phyloP scores from a whole-genome alignment of 495 filamentous ascomycete genomes.

The Cetradonia linearis region DNA sequence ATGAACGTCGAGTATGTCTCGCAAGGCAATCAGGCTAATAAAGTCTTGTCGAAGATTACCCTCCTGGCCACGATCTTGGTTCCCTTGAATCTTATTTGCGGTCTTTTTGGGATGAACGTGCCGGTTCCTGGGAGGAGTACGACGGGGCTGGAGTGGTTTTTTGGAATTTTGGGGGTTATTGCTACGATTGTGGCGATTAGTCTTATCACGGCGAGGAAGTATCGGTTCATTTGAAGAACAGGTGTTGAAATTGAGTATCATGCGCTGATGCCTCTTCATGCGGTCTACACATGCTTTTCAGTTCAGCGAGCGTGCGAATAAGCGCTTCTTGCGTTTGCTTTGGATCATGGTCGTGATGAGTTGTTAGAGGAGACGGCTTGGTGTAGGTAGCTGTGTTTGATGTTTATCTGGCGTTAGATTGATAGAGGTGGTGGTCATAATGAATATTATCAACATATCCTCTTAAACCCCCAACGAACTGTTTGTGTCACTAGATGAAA shows the following conservation, averaged over 20 bases:
- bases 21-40: slow-evolving; percentile 70
- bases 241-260: background rate
- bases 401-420: no score
- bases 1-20: slow-evolving; percentile 81
- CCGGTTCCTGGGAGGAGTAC: slow-evolving; percentile 55
- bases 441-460: no score
- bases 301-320: no score
- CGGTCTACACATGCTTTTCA: no score
- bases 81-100: slow-evolving; percentile 90
- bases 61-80: slow-evolving; percentile 88
- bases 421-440: no score
- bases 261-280: no score
- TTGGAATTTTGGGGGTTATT: slow-evolving; percentile 65
- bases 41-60: slow-evolving; percentile 88
- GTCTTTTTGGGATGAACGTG: slow-evolving; percentile 98
- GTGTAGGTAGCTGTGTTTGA: no score
- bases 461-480: no score
- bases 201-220: slow-evolving; percentile 38
- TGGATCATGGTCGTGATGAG: no score
- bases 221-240: slow-evolving; percentile 34
- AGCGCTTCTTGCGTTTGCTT: no score
- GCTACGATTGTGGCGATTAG: slow-evolving; percentile 46
- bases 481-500: no score
- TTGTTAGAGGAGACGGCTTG: no score
- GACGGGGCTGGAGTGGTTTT: slow-evolving; percentile 60